Conservation (phyloP, 2,329 filamentous ascomycete species). For the Nakataea oryzae region DNA sequence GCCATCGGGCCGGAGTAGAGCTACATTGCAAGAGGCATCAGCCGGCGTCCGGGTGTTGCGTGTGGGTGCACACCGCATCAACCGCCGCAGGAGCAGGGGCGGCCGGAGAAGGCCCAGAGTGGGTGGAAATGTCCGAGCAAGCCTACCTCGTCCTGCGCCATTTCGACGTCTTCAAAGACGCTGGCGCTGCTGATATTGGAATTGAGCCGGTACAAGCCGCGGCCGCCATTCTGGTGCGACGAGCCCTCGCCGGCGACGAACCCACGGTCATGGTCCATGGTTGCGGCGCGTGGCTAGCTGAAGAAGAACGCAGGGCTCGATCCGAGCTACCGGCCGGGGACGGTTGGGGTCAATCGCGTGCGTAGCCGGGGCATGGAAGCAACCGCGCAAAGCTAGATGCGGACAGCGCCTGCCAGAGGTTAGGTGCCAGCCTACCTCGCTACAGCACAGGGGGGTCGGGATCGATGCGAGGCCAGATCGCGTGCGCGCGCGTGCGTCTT, state of each 20-base stretch:
- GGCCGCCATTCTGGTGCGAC: constrained; percentile 2
- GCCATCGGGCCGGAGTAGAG: constrained; percentile 88
- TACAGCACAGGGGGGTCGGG: background rate
- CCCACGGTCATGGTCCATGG: constrained; percentile 7
- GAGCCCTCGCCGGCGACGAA: constrained; percentile 3
- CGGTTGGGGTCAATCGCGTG: background rate
- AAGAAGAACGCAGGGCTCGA: background rate
- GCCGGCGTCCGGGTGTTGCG: background rate
- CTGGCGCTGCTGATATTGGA: constrained; percentile 67
- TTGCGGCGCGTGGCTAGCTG: constrained; percentile 1
- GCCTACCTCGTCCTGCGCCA: constrained; percentile 86
- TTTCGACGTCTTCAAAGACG: constrained; percentile 92
- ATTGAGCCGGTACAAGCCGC: constrained; percentile 48
- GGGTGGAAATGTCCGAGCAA: background rate
- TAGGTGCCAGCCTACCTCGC: background rate
- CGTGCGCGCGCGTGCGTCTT: background rate
- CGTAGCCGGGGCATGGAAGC: background rate
- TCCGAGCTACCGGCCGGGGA: too few species aligned
- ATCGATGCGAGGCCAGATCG: background rate
- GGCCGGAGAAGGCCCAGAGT: background rate
- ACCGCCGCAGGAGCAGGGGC: background rate
- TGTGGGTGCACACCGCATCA: background rate
- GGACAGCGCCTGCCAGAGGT: background rate
- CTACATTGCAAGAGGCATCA: constrained; percentile 20
- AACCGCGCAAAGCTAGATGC: background rate